Evolutionary conservation across 306 rosid genomes (phyloP), one percentile per base, ranked within the genome.

Genomic region (Geum urbanum): DNA sequence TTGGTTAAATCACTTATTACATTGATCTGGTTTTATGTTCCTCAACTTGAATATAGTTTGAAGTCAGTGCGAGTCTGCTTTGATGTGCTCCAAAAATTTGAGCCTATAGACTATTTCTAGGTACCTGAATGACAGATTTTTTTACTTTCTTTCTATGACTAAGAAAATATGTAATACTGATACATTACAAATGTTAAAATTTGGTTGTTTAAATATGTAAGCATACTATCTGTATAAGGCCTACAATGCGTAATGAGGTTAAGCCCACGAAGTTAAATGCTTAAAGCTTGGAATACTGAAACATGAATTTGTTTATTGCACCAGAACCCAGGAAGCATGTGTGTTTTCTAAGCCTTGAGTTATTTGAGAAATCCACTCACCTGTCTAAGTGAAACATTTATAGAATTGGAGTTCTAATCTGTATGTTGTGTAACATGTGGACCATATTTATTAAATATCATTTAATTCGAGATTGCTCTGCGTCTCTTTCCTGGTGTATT

Each of bases 291-390:
- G 35, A 49, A 12, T 49, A 35, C 37, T 32, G 4, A 32, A 32
- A 32, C 37, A 32, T 32, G 37, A 32, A 32, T 32, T 32, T 32
- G 3, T 32, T 32, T 32, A 32, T 32, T 32, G 37, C 37, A 32
- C 37, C 37, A 32, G 37, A 32, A 32, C 37, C 37, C 37, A 32
- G 2, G 37, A 32, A 32, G 37, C 37, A 32, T 63, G 20, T 41
- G 13, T 46, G 11, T 56, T n/a, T 10, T 18, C 20, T 35, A 50
- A 39, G 20, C n/a, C 11, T 43, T 43, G 46, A 16, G 14, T 20
- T 4, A 9, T 19, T 54, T 67, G 18, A 39, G 72, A n/a, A 67
- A 67, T 49, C 70, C 71, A 16, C 14, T 67, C 3, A 66, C 57
- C 32, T 66, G 15, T 16, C 19, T 51, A 32, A 52, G 8, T 67